These are phyloP conservation scores for Bruguiera gymnorhiza DNA, from an alignment of 345 rosid species.

Conservation along the genomic window DNA sequence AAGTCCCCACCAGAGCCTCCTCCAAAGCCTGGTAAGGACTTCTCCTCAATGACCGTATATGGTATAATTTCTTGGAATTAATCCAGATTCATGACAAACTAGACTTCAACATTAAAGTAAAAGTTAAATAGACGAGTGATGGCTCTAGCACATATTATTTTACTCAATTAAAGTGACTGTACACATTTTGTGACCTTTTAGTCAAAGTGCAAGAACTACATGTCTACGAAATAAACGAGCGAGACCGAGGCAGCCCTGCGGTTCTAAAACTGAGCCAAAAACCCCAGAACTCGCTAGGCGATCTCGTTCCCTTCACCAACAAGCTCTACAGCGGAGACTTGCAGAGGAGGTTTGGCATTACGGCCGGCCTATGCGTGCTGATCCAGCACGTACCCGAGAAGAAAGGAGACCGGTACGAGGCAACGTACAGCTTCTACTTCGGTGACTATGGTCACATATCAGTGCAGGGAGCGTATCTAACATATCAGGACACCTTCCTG, in stretches of 20 bases:
- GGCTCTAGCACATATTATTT: neutral
- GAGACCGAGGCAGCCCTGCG: slow-evolving; percentile 54
- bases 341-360: slow-evolving; percentile 18
- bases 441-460: slow-evolving; percentile 24
- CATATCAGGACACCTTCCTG: slow-evolving; percentile 15
- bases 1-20: slow-evolving; percentile 4
- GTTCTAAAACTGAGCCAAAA: slow-evolving; percentile 41
- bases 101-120: no score
- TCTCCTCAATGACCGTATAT: neutral
- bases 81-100: no score
- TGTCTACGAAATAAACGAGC: slow-evolving; percentile 56
- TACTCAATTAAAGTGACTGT: neutral
- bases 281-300: slow-evolving; percentile 39
- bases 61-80: no score
- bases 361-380: slow-evolving; percentile 14
- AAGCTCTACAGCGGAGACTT: slow-evolving; percentile 30
- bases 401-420: slow-evolving; percentile 28
- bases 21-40: slow-evolving; percentile 3
- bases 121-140: no score
- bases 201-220: slow-evolving; percentile 43
- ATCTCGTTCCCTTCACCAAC: slow-evolving; percentile 53
- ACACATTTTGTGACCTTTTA: neutral
- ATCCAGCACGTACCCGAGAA: slow-evolving; percentile 22
- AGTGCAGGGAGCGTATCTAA: slow-evolving; percentile 19
- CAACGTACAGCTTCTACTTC: slow-evolving; percentile 25